Evolutionary conservation across 2,329 filamentous ascomycete species (phyloP), one percentile per base, ranked within the genome.

Genomic region (Epichloe baconii): DNA sequence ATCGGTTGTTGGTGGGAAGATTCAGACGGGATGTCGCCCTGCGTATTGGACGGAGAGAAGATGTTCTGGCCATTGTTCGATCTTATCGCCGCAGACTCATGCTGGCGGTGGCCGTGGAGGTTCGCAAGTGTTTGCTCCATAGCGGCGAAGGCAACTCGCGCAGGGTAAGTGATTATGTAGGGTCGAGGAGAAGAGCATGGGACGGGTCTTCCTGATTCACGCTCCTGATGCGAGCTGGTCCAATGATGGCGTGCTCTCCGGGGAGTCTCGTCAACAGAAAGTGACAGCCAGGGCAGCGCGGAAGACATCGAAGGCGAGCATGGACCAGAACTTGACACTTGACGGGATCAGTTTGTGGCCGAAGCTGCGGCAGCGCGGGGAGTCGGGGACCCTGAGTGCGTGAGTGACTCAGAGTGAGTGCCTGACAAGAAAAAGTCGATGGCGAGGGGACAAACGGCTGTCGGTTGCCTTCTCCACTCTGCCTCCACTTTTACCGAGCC

Each of bases 211-310:
- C 34, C 38, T 31, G 26, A 40, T 50, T 48, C 34, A 37, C 38
- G 40, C 7, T 11, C 4, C 38, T 49, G 48, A 44, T 48, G 31
- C 48, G 45, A 44, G 45, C 44, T 36, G 42, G 21, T 21, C 15
- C 15, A 26, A 15, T 37, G 42, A 53, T 53, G 48, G 45, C 52
- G 52, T 51, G 52, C 52, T 53, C 26, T 34, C 19, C 5, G 35
- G 41, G 19, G 21, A 41, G n/a, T 34, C n/a, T 12, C 31, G 37
- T 47, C 14, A 31, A 35, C 41, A 43, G 38, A 12, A 17, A 4
- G 19, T 17, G 12, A 11, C 12, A 17, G 41, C 31, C 26, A 21
- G 15, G 42, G 23, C 17, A 34, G 34, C 34, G 31, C 6, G 19
- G 11, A 51, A 19, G 14, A 38, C 19, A 26, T 41, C 7, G 17